These are phyloP conservation scores for Plasmodium reichenowi DNA, from an alignment of 169 alveolate species.

Conservation along the genomic window DNA sequence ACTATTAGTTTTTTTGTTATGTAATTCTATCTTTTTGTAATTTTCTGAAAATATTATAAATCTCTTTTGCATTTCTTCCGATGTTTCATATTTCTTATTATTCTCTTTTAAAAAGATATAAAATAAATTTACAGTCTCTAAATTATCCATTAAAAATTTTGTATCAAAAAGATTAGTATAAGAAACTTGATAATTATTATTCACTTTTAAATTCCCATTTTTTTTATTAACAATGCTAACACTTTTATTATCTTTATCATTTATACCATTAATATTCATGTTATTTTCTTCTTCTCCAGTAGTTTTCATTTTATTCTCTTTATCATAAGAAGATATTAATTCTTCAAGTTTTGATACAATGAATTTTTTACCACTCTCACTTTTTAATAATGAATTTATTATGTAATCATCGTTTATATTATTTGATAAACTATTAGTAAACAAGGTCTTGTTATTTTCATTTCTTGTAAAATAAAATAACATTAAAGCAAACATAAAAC, in stretches of 20 bases:
- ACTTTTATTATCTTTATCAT: background rate
- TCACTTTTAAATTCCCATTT: conserved; percentile 18
- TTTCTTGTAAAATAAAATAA: conserved; percentile 14
- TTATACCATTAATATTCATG: background rate
- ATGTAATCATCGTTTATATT: conserved; percentile 26
- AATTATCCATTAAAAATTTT: conserved; percentile 41
- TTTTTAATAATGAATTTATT: conserved; percentile 34
- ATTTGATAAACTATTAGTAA: background rate
- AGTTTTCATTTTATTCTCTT: background rate
- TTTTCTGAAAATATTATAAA: conserved; percentile 54
- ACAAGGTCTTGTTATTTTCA: background rate
- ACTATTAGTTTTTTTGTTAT: conserved; percentile 34
- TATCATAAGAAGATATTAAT: background rate
- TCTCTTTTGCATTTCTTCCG: conserved; percentile 50
- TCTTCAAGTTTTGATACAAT: conserved; percentile 44
- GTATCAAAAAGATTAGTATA: conserved; percentile 9
- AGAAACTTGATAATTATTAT: background rate
- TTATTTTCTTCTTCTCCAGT: background rate
- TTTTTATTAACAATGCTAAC: background rate
- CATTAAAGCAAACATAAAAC: conserved; percentile 3
- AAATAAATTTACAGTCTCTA: conserved; percentile 63
- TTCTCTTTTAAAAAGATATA: conserved; percentile 36
- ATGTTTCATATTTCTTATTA: conserved; percentile 26
- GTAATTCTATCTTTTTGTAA: conserved; percentile 34
- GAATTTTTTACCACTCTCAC: conserved; percentile 48